Evolutionary conservation across 345 rosid genomes (phyloP), one percentile per base, ranked within the genome.

Genomic region (Brassica nigra): DNA sequence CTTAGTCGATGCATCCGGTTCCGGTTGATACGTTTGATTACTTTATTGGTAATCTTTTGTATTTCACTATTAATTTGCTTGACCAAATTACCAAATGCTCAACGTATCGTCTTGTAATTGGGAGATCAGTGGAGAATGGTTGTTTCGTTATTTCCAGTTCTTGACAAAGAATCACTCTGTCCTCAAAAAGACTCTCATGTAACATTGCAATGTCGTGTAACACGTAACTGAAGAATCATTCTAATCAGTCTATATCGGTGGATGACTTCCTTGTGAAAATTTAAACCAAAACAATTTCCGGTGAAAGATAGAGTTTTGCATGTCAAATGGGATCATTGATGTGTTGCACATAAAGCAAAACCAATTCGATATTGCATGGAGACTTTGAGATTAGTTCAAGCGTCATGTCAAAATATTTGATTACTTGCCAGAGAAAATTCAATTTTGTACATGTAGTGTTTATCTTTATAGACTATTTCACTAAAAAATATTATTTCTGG

Each of bases 121-220:
- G n/a, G 42, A 69, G 18, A 20, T 71, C 33, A 57, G 16, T 31
- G 65, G 31, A 33, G 66, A 71, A 36, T 58, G 59, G 75, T 20
- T 18, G 20, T 71, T 71, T 18, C 33, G 39, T 34, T 4, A 62
- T 14, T 61, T 62, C 61, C 2, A 73, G 6, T 29, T 42, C 8
- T n/a, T 39, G 27, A 70, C 44, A 70, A 31, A 29, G 7, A 31
- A 15, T 2, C 64, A 20, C 23, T 12, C 15, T 16, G 28, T 68
- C 39, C 31, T 44, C 52, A 34, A 18, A 54, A 54, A 6, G 61
- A 33, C 66, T 57, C 33, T 55, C 49, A 18, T 55, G 58, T 31
- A 71, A 71, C 66, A 58, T 57, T 11, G 20, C 15, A 20, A 11
- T 57, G 12, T 6, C 75, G 37, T 62, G 27, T 63, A 31, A 65